Conservation (phyloP, 2,329 filamentous ascomycete genomes). For the Decorospora gaudefroyi region DNA sequence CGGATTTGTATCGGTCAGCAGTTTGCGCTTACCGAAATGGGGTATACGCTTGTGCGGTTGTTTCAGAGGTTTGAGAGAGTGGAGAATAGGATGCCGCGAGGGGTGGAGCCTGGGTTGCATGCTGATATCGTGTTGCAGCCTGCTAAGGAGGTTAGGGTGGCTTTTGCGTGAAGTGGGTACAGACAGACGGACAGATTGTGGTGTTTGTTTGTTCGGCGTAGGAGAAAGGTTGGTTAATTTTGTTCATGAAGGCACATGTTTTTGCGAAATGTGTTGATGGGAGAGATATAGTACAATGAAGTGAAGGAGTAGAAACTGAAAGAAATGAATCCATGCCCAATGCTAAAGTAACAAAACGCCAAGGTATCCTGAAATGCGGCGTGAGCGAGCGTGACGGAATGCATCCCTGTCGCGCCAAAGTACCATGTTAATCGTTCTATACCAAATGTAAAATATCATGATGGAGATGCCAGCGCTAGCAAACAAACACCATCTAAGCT, state of each 20-base stretch:
- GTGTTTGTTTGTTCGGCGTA: no score
- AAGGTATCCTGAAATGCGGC: no score
- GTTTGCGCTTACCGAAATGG: constrained; percentile 58
- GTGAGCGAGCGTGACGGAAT: no score
- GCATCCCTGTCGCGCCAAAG: no score
- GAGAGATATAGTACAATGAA: not conserved
- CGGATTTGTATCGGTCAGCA: constrained; percentile 58
- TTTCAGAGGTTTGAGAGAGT: constrained; percentile 52
- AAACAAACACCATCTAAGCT: constrained; percentile 16
- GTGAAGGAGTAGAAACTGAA: no score
- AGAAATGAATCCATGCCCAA: no score
- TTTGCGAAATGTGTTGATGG: not conserved
- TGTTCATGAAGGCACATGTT: no score
- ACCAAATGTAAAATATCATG: not conserved
- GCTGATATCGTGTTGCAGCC: constrained; percentile 57
- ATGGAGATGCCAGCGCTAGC: no score
- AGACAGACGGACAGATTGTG: not conserved
- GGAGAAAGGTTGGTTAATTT: no score
- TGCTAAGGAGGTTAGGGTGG: constrained; percentile 48
- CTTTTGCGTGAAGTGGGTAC: constrained; percentile 28
- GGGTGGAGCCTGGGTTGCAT: constrained; percentile 48
- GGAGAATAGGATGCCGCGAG: constrained; percentile 49
- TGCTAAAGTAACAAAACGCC: no score
- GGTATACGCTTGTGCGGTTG: constrained; percentile 54
- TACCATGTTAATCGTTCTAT: not conserved